These are phyloP conservation scores for Domatiomyces globalis DNA, from an alignment of 2,329 filamentous ascomycete species.

Conservation along the genomic window DNA sequence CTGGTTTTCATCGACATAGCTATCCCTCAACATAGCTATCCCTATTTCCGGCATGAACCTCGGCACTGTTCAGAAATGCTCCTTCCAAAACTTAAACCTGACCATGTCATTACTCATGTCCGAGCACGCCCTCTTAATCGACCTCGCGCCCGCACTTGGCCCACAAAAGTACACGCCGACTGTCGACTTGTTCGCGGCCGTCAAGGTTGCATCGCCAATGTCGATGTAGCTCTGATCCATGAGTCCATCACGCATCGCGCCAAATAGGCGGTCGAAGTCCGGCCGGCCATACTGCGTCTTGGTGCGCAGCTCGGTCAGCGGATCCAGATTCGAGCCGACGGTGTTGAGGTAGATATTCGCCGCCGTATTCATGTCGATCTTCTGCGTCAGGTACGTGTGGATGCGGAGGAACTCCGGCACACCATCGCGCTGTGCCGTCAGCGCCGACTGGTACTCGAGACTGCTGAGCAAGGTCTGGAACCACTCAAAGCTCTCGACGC, in stretches of 20 bases:
- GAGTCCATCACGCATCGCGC: constrained; percentile 77
- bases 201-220: constrained; percentile 59
- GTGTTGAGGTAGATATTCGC: constrained; percentile 96
- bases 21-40: too few relatives aligned
- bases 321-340: constrained; percentile 75
- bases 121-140: constrained; percentile 72
- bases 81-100: constrained; percentile 97
- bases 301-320: constrained; percentile 76
- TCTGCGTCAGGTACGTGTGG: constrained; percentile 93
- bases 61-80: constrained; percentile 49
- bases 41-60: too few relatives aligned
- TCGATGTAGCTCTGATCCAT: constrained; percentile 70
- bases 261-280: constrained; percentile 69
- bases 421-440: constrained; percentile 44
- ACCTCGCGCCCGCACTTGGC: constrained; percentile 62
- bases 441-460: constrained; percentile 72
- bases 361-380: constrained; percentile 76
- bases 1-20: too few relatives aligned
- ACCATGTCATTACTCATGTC: constrained; percentile 61
- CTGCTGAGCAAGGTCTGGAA: constrained; percentile 89
- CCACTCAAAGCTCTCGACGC: constrained; percentile 94
- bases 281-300: constrained; percentile 91
- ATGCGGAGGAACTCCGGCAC: constrained; percentile 77
- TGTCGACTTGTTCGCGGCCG: constrained; percentile 36
- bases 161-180: constrained; percentile 98